phyloP scores from a whole-genome alignment of 1,284 basidiomycete genomes.

The Ceratobasidium sp. region DNA sequence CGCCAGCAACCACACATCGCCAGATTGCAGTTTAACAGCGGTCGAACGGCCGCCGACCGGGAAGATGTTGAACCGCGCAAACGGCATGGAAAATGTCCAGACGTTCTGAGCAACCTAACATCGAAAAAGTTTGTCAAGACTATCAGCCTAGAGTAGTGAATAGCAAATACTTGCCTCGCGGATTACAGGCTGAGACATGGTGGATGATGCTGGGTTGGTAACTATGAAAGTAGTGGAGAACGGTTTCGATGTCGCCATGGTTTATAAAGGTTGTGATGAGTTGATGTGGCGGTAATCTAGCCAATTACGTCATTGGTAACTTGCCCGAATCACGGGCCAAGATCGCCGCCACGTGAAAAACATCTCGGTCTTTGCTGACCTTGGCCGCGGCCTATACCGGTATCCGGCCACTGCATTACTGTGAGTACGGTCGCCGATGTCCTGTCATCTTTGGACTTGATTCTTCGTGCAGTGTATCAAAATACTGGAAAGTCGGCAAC shows the following conservation, averaged over 20 bases:
- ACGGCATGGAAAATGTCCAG: conserved; percentile 86
- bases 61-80: conserved; percentile 75
- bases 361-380: no score
- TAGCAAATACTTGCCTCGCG: background rate
- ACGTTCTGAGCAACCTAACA: conserved; percentile 70
- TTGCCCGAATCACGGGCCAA: no score
- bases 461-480: no score
- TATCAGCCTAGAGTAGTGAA: background rate
- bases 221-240: background rate
- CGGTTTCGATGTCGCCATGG: background rate
- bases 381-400: no score
- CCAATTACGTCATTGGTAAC: no score
- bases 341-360: no score
- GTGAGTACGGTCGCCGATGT: no score
- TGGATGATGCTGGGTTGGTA: background rate
- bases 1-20: conserved; percentile 87
- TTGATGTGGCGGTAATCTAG: no score
- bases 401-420: no score
- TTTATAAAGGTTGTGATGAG: background rate
- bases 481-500: no score
- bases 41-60: conserved; percentile 88
- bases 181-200: background rate
- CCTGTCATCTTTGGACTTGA: no score
- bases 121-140: background rate
- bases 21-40: conserved; percentile 79